Base-by-base conservation (phyloP, 345 rosid genomes). In the Litchi chinensis region DNA sequence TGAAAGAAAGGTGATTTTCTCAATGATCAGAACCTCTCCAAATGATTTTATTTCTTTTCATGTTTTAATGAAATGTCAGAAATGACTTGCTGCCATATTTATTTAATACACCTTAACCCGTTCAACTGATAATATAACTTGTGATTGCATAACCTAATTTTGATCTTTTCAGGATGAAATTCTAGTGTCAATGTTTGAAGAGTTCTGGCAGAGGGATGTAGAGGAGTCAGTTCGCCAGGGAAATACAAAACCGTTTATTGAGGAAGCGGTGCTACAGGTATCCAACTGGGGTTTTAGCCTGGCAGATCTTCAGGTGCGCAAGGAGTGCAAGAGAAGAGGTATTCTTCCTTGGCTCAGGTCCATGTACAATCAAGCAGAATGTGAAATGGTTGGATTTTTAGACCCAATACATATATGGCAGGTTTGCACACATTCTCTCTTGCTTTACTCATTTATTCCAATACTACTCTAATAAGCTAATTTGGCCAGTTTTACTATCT, bases 201-300 rank as follows among this genome's bases (percentile, higher is more conserved):
- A 88, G 54, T 85, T 87, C 79, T 92, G 96, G 96, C 91, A 89
- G 62, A 90, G 99, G 85, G 91, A 92, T 48, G 95, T 96, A 54
- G 99, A 96, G 83, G 98, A 93, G 85, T 90, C 99, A 0, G 75
- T 93, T 79, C 94, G 99, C 74, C 98, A 93, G 76, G 97, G 94
- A 80, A 87, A 81, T 52, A 21, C 85, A 68, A 90, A 87, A 67
- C 95, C 98, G 60, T 92, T 93, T 81, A 83, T 89, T 0, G 94
- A 96, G 86, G 99, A 96, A 88, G 89, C 92, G 11, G 82, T 59
- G 76, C 85, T 92, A 32, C 91, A 85, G 78, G 93, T 92, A 19
- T 93, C 97, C 65, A 86, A 90, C 68, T 96, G 98, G 99, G 97
- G 97, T 39, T 96, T 96, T 81, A 85, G 81, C 82, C 78, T 96